phyloP scores from a whole-genome alignment of 2,329 filamentous ascomycete genomes.

The Bipolaris sorokiniana region DNA sequence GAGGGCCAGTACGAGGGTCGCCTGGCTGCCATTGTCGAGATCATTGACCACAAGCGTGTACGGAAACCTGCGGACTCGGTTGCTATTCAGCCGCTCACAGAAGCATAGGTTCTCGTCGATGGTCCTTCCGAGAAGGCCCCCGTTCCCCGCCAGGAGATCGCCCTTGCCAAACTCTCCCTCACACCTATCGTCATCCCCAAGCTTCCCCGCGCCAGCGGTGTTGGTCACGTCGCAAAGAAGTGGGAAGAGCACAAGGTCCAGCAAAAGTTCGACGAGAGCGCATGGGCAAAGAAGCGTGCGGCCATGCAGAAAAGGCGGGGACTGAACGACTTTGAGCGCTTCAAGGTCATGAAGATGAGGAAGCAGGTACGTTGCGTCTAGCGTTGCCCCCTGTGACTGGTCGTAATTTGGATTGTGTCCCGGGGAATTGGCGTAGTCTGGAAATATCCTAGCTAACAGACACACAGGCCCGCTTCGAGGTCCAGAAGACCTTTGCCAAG shows the following conservation, averaged over 20 bases:
- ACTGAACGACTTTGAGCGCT: slow-evolving; percentile 98
- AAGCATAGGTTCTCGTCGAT: slow-evolving; percentile 85
- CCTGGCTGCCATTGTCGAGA: slow-evolving; percentile 95
- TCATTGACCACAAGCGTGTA: slow-evolving; percentile 99
- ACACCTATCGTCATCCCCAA: slow-evolving; percentile 87
- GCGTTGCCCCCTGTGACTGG: not conserved
- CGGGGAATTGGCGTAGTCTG: not conserved
- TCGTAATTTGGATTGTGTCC: not conserved
- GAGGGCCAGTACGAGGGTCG: slow-evolving; percentile 80
- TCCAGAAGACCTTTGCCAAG: slow-evolving; percentile 95
- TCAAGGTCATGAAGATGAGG: slow-evolving; percentile 99
- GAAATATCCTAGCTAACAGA: slow-evolving; percentile 26
- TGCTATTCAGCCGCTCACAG: slow-evolving; percentile 39
- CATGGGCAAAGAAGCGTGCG: slow-evolving; percentile 92
- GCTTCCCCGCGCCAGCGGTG: slow-evolving; percentile 84
- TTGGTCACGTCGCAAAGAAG: slow-evolving; percentile 79
- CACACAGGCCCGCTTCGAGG: slow-evolving; percentile 81
- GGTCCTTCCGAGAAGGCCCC: slow-evolving; percentile 82
- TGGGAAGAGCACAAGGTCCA: slow-evolving; percentile 95
- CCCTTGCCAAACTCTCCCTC: slow-evolving; percentile 83
- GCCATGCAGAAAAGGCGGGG: slow-evolving; percentile 85
- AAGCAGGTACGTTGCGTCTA: slow-evolving; percentile 76
- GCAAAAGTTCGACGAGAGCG: slow-evolving; percentile 87
- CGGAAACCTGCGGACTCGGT: slow-evolving; percentile 55
- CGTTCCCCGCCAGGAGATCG: slow-evolving; percentile 85